Base-by-base conservation (phyloP, 176 grass and related monocot species). In the Carex pumila region DNA sequence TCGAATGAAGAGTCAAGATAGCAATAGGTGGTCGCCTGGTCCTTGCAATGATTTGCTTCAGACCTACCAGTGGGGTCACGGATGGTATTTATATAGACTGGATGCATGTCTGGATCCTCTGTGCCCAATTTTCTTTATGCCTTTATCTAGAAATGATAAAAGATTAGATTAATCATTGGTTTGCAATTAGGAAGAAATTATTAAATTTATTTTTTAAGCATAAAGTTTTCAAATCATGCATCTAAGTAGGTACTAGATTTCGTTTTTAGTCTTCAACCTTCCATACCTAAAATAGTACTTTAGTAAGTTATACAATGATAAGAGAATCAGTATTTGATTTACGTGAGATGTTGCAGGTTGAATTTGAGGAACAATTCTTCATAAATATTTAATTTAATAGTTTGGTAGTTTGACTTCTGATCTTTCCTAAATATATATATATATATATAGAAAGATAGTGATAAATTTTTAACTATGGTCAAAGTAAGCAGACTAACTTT, bases 21-120 rank as follows among this genome's bases (percentile, higher is more conserved):
- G 45, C 43, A 53, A 19, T 54, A 54, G 73, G 25, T 25, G 25
- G 25, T 25, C 25, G 25, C 25, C 73, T 78, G 73, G 81, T 60
- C 61, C 81, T 30, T 30, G 81, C 81, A 65, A 83, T 83, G 81
- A 83, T 83, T 32, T 83, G 61, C 3, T 2, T 69, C 45, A 83
- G 81, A 83, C 43, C 61, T 54, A 55, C 30, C 43, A 49, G 22
- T 67, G 81, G 81, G 81, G 81, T 83, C 81, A 69, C 45, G 81
- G 81, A 45, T 69, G 8, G 10, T 49, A 69, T 83, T 71, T 43
- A 22, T 25, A 25, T 25, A 25, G 25, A 25, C 25, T 25, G 25
- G 25, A 25, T 25, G 25, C 25, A 25, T 25, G 30, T 7, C 13
- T 52, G 12, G 58, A 83, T 83, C 8, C 31, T 49, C 18, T 81